Base-by-base conservation (phyloP, 805 yeast species). In the Candida michaelii region DNA sequence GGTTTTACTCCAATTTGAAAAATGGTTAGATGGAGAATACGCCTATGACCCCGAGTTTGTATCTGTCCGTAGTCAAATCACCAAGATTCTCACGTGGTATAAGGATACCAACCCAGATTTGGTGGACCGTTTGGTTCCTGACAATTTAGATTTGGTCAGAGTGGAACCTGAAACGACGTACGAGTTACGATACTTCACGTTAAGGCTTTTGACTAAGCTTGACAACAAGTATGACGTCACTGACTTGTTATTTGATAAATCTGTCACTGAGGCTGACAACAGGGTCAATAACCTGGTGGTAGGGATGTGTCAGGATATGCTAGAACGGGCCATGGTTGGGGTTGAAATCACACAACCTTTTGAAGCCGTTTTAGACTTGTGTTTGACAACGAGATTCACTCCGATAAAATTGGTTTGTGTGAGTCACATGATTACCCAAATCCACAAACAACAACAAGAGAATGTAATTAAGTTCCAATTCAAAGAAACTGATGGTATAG, bases 401-500 rank as follows among this genome's bases (percentile, higher is more conserved):
- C 46, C 51, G 11, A 36, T 76, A 15, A 79, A 76, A 55, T 66
- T 83, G 52, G 55, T 76, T 4, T 63, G 72, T 4, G 63, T 71
- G 3, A 43, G 48, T 1, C 49, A 77, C 12, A 59, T 83, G 36
- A 60, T 59, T 16, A 53, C 48, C 9, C 36, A 75, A 15, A 73
- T 83, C 27, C 56, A 69, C 4, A 59, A 58, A 12, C 62, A 58
- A 23, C 90, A 83, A 52, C 82, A 82, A 51, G 79, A 76, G 15
- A 56, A 73, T 25, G 83, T 82, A 2, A 73, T 85, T 38, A 89
- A 84, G 39, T 76, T 71, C 48, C 83, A 82, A 43, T 64, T 85
- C 39, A 61, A 57, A 21, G 77, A 74, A 35, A 62, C 74, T 9
- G 52, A 47, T 6, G 47, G 41, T 1, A 44, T 69, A 3, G 54